Percentiles rank a stretch among this genome's conserved stretches.
Evolutionary conservation across 192 early-diverging fungal species (phyloP).

Genomic region (Entrophospora sp.): DNA sequence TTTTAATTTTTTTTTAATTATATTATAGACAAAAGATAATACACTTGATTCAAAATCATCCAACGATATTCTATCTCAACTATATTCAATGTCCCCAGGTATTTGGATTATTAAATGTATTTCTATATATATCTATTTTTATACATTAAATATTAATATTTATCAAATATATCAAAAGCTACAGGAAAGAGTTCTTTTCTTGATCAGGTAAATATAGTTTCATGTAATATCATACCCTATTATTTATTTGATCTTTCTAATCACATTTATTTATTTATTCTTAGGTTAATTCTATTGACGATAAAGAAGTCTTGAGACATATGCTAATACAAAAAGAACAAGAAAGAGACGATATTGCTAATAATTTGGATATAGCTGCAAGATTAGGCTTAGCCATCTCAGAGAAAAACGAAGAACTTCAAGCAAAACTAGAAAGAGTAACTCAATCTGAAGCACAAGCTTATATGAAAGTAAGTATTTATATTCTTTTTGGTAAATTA

Average conservation of each 20-base stretch:
- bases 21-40: no score
- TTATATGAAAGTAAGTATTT: conserved; percentile 23
- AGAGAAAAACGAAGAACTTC: conserved; percentile 42
- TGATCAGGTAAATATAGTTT: conserved; percentile 13
- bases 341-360: conserved; percentile 40
- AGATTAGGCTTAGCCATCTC: conserved; percentile 51
- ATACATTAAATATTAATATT: background rate
- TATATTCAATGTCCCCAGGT: conserved; percentile 19
- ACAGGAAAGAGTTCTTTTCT: conserved; percentile 3
- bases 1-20: no score
- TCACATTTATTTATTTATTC: conserved; percentile 8
- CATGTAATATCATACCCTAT: background rate
- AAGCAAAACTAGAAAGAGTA: conserved; percentile 26
- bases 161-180: background rate
- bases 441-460: conserved; percentile 27
- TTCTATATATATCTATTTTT: background rate
- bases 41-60: no score
- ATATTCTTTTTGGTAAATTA: background rate
- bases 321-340: conserved; percentile 51
- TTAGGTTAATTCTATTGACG: conserved; percentile 38
- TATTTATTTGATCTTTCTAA: background rate
- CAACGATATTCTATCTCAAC: background rate
- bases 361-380: conserved; percentile 48
- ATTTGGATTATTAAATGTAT: no score
- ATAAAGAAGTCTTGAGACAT: conserved; percentile 33